Base-by-base conservation (phyloP, 805 yeast genomes). In the Metschnikowia matae region DNA sequence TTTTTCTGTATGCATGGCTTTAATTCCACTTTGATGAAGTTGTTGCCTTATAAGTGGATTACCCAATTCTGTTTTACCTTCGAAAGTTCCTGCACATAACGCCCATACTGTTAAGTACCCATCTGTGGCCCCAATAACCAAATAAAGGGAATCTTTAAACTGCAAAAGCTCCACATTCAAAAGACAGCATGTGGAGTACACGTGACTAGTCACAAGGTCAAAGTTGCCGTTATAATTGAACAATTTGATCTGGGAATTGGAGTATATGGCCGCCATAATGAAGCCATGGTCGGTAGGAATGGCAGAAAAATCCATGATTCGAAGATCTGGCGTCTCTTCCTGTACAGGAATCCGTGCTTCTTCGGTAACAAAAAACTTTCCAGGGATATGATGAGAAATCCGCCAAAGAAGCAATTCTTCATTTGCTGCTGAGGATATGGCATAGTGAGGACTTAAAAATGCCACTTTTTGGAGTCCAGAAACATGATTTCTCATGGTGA, bases 361-460 rank as follows among this genome's bases (percentile, higher is more conserved):
- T 37, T 82, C 74, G 0, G 62, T 62, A 23, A 85, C 75, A 29
- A 77, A 73, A 0, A 85, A 82, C 13, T 62, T 62, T 14, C 59
- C 65, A 7, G 63, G 53, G 4, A 64, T 58, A 8, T 63, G 54
- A 3, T 68, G 66, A 34, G 72, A 65, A 1, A 89, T 55, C 50
- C 78, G 78, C 99, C 99, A 94, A 6, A 89, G 68, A 54, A 79
- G 79, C 41, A 94, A 78, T 67, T 94, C 99, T 64, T 94, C 99
- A 61, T 94, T 80, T 0, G 96, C 95, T 20, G 91, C 87, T 2
- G 88, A 79, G 51, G 72, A 68, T 65, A 57, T 84, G 54, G 57
- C 70, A 68, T 33, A 64, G 2, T 64, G 73, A 0, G 79, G 70
- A 55, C 76, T 78, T 36, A 90, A 71, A 48, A 88, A 80, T 50